Evolutionary conservation across 2,329 filamentous ascomycete genomes (phyloP).

Genomic region (Claviceps arundinis): DNA sequence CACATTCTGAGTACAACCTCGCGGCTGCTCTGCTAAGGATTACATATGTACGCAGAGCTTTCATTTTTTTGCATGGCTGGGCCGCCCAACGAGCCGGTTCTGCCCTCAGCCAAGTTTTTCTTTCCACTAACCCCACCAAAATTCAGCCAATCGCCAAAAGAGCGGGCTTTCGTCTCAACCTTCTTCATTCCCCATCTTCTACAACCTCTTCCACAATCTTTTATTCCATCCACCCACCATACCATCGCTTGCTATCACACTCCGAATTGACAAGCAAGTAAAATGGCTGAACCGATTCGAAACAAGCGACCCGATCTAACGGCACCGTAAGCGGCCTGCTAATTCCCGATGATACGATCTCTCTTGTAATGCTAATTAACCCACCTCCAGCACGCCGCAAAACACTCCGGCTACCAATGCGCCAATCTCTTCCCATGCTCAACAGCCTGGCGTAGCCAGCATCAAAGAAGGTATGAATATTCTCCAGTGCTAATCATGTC

Average conservation of each 20-base stretch:
- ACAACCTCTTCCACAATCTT: conserved; percentile 13
- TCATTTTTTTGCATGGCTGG: too few species aligned
- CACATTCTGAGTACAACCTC: too few species aligned
- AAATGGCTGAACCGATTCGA: conserved; percentile 51
- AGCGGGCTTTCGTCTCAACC: conserved; percentile 18
- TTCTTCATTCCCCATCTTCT: conserved; percentile 18
- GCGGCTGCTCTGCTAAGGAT: too few species aligned
- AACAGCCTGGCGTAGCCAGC: conserved; percentile 84
- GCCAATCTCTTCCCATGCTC: conserved; percentile 92
- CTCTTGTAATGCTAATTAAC: conserved; percentile 23
- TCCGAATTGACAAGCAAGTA: conserved; percentile 17
- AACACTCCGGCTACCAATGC: conserved; percentile 94
- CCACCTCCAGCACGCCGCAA: conserved; percentile 70
- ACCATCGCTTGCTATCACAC: conserved; percentile 9
- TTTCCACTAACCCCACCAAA: conserved; percentile 22
- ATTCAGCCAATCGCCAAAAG: conserved; percentile 24
- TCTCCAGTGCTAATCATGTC: neutral
- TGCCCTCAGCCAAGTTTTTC: conserved; percentile 20
- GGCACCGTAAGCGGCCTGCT: conserved; percentile 40
- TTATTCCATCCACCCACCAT: conserved; percentile 18
- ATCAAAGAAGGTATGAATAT: conserved; percentile 82
- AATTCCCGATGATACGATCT: conserved; percentile 7
- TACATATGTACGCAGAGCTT: too few species aligned
- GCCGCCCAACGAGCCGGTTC: conserved; percentile 18
- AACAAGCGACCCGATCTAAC: conserved; percentile 45